phyloP scores from a whole-genome alignment of 257 asterid genomes.

The Echites panduratus region DNA sequence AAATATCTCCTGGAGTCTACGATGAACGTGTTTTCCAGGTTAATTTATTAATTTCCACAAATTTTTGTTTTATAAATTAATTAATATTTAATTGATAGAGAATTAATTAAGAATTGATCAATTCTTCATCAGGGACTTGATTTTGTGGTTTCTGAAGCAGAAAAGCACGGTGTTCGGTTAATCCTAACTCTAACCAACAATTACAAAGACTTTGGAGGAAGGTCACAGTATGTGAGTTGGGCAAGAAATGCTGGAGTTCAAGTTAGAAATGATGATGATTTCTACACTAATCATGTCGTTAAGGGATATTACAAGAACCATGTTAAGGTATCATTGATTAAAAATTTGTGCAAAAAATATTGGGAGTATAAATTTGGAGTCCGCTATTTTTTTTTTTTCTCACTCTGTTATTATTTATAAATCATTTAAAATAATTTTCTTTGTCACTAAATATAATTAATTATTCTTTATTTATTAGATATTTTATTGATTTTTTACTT shows the following conservation, averaged over 20 bases:
- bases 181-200: conserved; percentile 42
- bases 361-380: no score
- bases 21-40: conserved; percentile 45
- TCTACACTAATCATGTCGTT: conserved; percentile 31
- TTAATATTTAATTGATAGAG: neutral
- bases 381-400: no score
- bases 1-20: conserved; percentile 42
- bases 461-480: no score
- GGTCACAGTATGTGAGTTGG: conserved; percentile 38
- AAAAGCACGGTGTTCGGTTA: conserved; percentile 23
- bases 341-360: no score
- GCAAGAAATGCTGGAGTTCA: conserved; percentile 36
- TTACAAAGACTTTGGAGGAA: conserved; percentile 52
- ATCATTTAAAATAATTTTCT: no score
- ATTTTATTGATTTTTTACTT: no score
- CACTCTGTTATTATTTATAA: no score
- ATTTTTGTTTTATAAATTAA: no score
- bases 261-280: conserved; percentile 38
- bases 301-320: conserved; percentile 42
- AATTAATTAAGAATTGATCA: neutral
- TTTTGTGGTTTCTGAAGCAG: conserved; percentile 48
- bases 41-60: neutral
- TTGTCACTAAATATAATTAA: no score
- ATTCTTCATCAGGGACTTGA: conserved; percentile 34
- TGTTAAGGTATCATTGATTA: conserved; percentile 19